phyloP scores from a whole-genome alignment of 1,284 basidiomycete species.

The Flammula alnicola region DNA sequence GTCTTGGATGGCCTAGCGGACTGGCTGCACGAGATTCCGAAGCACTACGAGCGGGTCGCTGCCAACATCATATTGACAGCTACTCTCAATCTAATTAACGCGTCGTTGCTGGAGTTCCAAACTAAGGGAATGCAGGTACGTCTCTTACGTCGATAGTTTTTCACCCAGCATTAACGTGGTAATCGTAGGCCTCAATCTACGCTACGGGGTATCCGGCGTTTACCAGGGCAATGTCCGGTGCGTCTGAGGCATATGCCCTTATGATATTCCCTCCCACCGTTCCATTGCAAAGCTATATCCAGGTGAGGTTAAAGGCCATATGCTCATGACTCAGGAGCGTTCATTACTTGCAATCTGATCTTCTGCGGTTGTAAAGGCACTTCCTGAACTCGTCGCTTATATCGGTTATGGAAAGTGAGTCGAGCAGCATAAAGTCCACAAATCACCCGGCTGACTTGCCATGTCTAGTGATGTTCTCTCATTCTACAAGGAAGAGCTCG shows the following conservation, averaged over 20 bases:
- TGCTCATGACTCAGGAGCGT: background rate
- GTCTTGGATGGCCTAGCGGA: background rate
- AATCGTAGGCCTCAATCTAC: slow-evolving; percentile 4
- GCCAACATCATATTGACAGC: background rate
- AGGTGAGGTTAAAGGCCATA: slow-evolving; percentile 17
- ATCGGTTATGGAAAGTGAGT: slow-evolving; percentile 7
- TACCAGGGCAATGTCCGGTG: slow-evolving; percentile 34
- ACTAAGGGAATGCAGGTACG: background rate
- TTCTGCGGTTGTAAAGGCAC: background rate
- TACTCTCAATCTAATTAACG: background rate
- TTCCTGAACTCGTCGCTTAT: slow-evolving; percentile 4
- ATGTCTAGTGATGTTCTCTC: slow-evolving; percentile 43
- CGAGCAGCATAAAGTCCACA: too few relatives aligned
- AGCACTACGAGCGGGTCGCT: background rate
- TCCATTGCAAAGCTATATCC: slow-evolving; percentile 34
- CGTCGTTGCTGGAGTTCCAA: background rate
- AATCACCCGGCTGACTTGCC: background rate
- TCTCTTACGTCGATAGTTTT: background rate
- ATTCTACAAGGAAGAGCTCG: slow-evolving; percentile 46
- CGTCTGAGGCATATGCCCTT: slow-evolving; percentile 31
- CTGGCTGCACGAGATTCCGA: background rate
- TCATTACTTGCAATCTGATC: background rate
- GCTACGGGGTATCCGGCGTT: slow-evolving; percentile 34
- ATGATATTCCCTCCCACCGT: slow-evolving; percentile 34
- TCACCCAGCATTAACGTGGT: slow-evolving; percentile 10